Evolutionary conservation across 2,329 filamentous ascomycete species (phyloP).

Genomic region (Nakataea oryzae): DNA sequence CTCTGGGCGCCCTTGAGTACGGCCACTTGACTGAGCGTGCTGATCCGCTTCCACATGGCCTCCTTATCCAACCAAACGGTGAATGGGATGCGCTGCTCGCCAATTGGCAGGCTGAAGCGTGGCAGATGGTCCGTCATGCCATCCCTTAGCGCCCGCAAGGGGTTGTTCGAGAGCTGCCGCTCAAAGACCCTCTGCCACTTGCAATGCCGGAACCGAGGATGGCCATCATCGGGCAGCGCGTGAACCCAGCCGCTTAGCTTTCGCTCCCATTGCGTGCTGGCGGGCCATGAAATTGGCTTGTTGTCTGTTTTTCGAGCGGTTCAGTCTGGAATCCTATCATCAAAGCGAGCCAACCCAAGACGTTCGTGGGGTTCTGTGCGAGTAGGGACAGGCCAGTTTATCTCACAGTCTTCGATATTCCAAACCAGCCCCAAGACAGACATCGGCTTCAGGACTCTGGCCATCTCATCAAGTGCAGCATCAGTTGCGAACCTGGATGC

Average conservation of each 20-base stretch:
- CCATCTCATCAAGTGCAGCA: constrained; percentile 52
- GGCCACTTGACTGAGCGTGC: constrained; percentile 59
- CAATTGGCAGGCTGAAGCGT: constrained; percentile 50
- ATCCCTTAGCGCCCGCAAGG: constrained; percentile 37
- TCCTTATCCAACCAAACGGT: constrained; percentile 47
- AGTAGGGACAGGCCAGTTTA: constrained; percentile 5
- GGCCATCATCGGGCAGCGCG: constrained; percentile 42
- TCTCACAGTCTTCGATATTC: constrained; percentile 62
- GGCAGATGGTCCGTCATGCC: constrained; percentile 27
- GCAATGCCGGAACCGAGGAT: constrained; percentile 54
- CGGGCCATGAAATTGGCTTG: constrained; percentile 43
- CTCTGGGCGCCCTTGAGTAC: constrained; percentile 37
- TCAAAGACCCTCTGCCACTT: constrained; percentile 57
- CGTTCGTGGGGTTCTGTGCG: neutral
- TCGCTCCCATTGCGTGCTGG: constrained; percentile 50
- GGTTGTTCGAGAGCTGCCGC: constrained; percentile 40
- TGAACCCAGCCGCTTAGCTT: constrained; percentile 48
- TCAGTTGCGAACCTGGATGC: constrained; percentile 53
- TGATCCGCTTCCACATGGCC: constrained; percentile 51
- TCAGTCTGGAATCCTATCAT: neutral
- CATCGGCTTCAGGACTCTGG: constrained; percentile 50
- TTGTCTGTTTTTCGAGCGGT: constrained; percentile 40
- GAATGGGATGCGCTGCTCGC: constrained; percentile 45
- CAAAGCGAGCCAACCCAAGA: neutral
- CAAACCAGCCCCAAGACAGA: constrained; percentile 58